Evolutionary conservation across 352 stramenopile species (phyloP).

Genomic region (Saprolegnia parasitica): DNA sequence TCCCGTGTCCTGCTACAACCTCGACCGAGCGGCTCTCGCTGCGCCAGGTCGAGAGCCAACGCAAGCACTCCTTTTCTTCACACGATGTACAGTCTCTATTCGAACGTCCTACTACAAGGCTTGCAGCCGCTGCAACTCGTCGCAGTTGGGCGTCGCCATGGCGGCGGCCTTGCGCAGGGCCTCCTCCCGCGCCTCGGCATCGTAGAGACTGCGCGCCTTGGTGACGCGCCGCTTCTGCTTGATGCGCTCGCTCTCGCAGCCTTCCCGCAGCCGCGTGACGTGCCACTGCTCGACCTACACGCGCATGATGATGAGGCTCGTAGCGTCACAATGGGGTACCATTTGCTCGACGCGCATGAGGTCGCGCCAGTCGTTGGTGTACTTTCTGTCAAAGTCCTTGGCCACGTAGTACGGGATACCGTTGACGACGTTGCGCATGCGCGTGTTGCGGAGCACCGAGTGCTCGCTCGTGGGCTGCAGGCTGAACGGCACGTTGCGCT

Average conservation of each 20-base stretch:
- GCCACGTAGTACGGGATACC: slow-evolving; percentile 87
- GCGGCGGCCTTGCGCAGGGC: slow-evolving; percentile 73
- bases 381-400: slow-evolving; percentile 79
- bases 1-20: too few relatives aligned
- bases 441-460: slow-evolving; percentile 64
- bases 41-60: too few relatives aligned
- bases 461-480: slow-evolving; percentile 72
- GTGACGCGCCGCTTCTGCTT: slow-evolving; percentile 87
- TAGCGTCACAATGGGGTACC: slow-evolving; percentile 30
- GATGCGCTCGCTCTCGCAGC: slow-evolving; percentile 74
- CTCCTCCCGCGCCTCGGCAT: slow-evolving; percentile 55
- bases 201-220: slow-evolving; percentile 69
- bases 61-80: not conserved
- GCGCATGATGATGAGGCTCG: slow-evolving; percentile 2
- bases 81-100: slow-evolving; percentile 19
- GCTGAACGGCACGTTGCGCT: slow-evolving; percentile 75
- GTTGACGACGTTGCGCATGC: slow-evolving; percentile 79
- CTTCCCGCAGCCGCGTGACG: slow-evolving; percentile 60
- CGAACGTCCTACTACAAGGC: not conserved
- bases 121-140: slow-evolving; percentile 65
- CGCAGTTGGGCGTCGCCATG: slow-evolving; percentile 81
- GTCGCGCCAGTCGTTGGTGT: slow-evolving; percentile 81
- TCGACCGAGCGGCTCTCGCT: too few relatives aligned
- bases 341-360: slow-evolving; percentile 79
- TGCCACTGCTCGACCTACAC: slow-evolving; percentile 63